Base-by-base conservation (phyloP, 1,284 basidiomycete species). In the Trichosporon faecale region DNA sequence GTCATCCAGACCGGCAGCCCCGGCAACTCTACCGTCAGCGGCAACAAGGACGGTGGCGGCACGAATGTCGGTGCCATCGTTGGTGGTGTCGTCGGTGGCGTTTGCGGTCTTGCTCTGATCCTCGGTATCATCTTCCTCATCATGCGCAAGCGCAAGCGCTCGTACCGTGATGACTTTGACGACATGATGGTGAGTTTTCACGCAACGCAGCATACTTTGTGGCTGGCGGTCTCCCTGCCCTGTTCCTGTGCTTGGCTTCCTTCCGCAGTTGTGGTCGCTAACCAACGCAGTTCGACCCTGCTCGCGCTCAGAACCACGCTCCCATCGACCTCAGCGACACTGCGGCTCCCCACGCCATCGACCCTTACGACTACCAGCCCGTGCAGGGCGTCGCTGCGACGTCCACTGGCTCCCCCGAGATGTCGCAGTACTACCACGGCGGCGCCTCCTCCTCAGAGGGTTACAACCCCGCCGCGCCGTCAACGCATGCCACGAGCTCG, bases 51-150 rank as follows among this genome's bases (percentile, higher is more conserved):
- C 27, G 57, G 57, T n/a, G 57, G 57, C 33, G 25, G 25, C 11
- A 33, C 71, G 79, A 78, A 81, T 66, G 74, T 73, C 40, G 82
- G 82, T 11, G 79, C 82, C 1, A 84, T 84, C 64, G 82, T 77
- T 21, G 82, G 82, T 64, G 82, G 82, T 44, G 79, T 80, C 27
- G 82, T 84, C 37, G 82, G 82, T 11, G 82, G 82, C 71, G 82
- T 83, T 6, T 77, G 74, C 27, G 82, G 80, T 72, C 73, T 82
- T 8, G 74, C 75, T 23, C 73, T 83, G 29, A 69, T 72, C 9
- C 76, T 75, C 16, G 69, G 79, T 29, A n/a, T 80, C 7, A 78
- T 74, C 73, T 79, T 82, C 79, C 76, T 70, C 52, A n/a, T 72
- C 60, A 65, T 79, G 61, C 77, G 76, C 71, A 76, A 76, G 66